These are phyloP conservation scores for Candida albicans DNA, from an alignment of 1,139 yeast species.

Conservation along the genomic window DNA sequence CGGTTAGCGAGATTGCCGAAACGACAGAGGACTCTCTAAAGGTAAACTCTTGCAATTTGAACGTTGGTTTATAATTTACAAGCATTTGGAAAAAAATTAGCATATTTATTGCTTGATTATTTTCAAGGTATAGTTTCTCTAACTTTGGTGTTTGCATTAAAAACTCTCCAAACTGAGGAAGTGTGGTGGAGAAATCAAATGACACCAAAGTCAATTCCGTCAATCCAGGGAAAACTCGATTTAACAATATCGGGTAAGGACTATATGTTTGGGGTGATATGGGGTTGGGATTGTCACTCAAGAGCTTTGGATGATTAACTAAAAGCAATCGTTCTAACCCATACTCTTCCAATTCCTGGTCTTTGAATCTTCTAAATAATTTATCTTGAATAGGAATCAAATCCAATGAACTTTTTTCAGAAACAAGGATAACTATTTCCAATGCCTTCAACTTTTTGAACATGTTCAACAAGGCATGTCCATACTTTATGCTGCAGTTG, in stretches of 20 bases:
- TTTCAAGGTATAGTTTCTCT: slow-evolving; percentile 31
- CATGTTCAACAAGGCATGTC: slow-evolving; percentile 24
- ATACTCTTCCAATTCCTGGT: slow-evolving; percentile 3
- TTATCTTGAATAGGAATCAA: slow-evolving; percentile 23
- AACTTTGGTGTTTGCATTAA: slow-evolving; percentile 22
- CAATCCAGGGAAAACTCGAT: slow-evolving; percentile 23
- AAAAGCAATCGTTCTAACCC: slow-evolving; percentile 22
- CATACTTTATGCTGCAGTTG: slow-evolving; percentile 25
- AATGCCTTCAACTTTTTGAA: slow-evolving; percentile 29
- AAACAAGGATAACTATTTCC: slow-evolving; percentile 21
- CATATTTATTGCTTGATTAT: slow-evolving; percentile 31
- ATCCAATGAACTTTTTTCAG: slow-evolving; percentile 18
- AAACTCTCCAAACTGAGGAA: slow-evolving; percentile 33
- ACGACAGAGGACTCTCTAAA: slow-evolving; percentile 28
- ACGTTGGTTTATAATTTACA: slow-evolving; percentile 30
- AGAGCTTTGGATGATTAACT: slow-evolving; percentile 29
- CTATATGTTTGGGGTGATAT: slow-evolving; percentile 22
- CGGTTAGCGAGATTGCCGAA: slow-evolving; percentile 23
- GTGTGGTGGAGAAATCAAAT: slow-evolving; percentile 30
- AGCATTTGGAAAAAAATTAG: slow-evolving; percentile 31
- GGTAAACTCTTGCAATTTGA: slow-evolving; percentile 26
- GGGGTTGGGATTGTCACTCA: slow-evolving; percentile 10
- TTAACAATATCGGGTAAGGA: slow-evolving; percentile 27
- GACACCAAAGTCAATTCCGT: slow-evolving; percentile 29
- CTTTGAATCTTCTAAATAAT: slow-evolving; percentile 15